Evolutionary conservation across 2,329 filamentous ascomycete species (phyloP).

Genomic region (Neofusicoccum laricinum): DNA sequence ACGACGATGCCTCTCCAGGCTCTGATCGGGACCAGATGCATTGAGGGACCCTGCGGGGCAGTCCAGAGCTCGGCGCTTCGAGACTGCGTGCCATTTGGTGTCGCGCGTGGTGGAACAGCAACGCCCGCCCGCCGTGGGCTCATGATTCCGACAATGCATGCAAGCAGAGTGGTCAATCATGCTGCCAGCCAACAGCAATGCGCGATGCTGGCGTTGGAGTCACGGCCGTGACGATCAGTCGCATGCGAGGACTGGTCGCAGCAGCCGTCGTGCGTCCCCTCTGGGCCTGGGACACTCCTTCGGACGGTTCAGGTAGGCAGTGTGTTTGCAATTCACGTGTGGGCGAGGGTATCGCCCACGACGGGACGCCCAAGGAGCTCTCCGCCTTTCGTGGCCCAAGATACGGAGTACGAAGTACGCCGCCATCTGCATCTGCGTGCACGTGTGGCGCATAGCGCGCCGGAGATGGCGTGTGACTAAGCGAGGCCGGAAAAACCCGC

Average conservation of each 20-base stretch:
- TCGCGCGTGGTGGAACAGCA: not conserved
- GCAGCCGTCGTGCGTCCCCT: not conserved
- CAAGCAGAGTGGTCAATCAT: not conserved
- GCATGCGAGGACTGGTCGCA: not conserved
- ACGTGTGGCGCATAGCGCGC: not conserved
- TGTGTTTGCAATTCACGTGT: not conserved
- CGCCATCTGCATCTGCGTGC: no score
- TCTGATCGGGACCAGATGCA: not conserved
- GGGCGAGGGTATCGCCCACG: not conserved
- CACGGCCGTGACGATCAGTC: not conserved
- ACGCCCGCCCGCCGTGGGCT: not conserved
- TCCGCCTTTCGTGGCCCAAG: no score
- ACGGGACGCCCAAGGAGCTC: not conserved
- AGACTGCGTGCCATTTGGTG: not conserved
- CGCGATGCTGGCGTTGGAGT: not conserved
- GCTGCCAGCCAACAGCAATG: slow-evolving; percentile 6
- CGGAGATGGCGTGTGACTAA: not conserved
- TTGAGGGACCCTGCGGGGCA: not conserved
- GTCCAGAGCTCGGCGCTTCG: not conserved
- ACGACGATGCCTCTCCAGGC: not conserved
- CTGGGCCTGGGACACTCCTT: not conserved
- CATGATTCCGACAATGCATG: not conserved
- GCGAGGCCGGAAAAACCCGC: not conserved
- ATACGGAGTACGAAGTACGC: no score
- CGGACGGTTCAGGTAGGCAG: not conserved